These are phyloP conservation scores for Boletus pseudo-olivaceus DNA, from an alignment of 768 basidiomycete species.

Conservation along the genomic window DNA sequence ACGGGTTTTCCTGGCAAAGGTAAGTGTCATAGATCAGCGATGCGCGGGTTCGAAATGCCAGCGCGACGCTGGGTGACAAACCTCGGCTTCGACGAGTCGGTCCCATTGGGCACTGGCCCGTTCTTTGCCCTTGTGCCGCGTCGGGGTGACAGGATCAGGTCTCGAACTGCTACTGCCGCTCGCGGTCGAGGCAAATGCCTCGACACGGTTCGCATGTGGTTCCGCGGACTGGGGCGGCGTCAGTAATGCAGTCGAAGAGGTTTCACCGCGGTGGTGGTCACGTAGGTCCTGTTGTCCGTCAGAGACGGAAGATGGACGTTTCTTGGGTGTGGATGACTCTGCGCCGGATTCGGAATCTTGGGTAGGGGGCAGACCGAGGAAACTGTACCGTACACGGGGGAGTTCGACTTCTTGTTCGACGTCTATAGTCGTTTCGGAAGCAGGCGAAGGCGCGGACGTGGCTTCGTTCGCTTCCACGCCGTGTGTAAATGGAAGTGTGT, in stretches of 20 bases:
- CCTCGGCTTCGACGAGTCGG: slow-evolving; percentile 1
- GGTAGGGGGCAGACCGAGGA: slow-evolving; percentile 17
- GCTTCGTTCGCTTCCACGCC: background rate
- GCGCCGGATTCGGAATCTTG: slow-evolving; percentile 6
- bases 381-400: slow-evolving; percentile 10
- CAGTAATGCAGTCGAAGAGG: slow-evolving; percentile 3
- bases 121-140: slow-evolving; percentile 26
- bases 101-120: slow-evolving; percentile 4
- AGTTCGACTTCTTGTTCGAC: background rate
- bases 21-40: background rate
- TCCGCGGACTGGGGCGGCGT: slow-evolving; percentile 25
- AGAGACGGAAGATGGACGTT: background rate
- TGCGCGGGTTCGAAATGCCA: background rate
- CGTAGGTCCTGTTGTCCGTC: background rate
- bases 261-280: background rate
- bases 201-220: background rate
- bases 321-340: slow-evolving; percentile 18
- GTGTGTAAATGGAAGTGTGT: slow-evolving; percentile 17
- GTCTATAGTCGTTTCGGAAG: background rate
- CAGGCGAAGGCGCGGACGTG: background rate
- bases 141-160: slow-evolving; percentile 19
- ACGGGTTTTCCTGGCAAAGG: slow-evolving; percentile 15
- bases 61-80: background rate
- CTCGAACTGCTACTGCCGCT: background rate
- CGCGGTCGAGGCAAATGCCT: background rate